Conservation (phyloP, 2,329 filamentous ascomycete species). For the Fusarium algeriense region DNA sequence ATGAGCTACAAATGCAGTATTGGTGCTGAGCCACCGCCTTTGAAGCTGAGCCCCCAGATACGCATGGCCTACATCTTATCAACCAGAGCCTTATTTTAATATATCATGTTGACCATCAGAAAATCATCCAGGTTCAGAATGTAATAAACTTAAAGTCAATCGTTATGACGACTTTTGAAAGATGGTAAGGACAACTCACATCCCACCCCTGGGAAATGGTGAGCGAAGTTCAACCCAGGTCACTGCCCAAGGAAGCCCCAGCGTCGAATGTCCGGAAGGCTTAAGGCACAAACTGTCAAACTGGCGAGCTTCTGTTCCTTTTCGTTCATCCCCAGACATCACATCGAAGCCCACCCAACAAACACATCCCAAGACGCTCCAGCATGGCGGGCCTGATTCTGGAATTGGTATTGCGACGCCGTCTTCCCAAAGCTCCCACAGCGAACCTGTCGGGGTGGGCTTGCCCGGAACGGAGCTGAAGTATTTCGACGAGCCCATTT, state of each 20-base stretch:
- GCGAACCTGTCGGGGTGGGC: rapidly evolving
- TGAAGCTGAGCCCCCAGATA: neutral
- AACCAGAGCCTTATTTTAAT: too few relatives aligned
- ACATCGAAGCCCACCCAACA: neutral
- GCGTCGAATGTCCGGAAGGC: neutral
- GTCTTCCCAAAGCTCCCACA: rapidly evolving
- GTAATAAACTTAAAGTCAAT: too few relatives aligned
- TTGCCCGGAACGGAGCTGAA: neutral
- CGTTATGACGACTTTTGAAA: neutral
- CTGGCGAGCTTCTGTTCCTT: neutral
- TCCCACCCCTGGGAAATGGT: neutral
- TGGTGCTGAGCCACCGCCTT: neutral
- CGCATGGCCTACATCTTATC: neutral
- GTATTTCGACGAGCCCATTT: rapidly evolving
- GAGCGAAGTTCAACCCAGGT: neutral
- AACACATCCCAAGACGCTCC: neutral
- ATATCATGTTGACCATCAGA: too few relatives aligned
- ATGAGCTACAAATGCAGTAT: neutral
- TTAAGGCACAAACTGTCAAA: neutral
- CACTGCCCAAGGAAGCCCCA: neutral
- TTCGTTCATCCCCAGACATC: neutral
- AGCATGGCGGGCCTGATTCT: neutral
- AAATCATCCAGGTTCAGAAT: too few relatives aligned
- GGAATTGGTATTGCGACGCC: neutral
- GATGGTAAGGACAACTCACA: neutral